Conservation (phyloP, 805 yeast genomes). For the Cyberlindnera xishuangbannaensis region DNA sequence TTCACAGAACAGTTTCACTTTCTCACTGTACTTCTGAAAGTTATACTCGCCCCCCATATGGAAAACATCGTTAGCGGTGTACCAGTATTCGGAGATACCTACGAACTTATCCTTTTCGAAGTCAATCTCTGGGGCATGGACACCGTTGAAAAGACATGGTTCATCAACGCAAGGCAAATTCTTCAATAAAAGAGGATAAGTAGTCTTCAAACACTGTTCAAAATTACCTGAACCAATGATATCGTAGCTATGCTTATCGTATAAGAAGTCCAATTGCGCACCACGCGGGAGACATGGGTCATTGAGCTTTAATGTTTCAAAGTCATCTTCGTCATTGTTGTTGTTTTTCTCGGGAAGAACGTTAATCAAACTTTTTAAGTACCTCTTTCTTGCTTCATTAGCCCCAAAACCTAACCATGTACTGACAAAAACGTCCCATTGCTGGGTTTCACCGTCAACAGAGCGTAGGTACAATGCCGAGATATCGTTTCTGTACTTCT, state of each 20-base stretch:
- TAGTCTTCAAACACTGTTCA: conserved; percentile 61
- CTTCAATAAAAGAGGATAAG: conserved; percentile 73
- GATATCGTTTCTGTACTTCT: conserved; percentile 67
- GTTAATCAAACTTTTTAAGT: conserved; percentile 50
- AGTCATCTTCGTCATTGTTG: conserved; percentile 40
- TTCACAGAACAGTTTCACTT: conserved; percentile 69
- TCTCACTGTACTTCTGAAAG: conserved; percentile 58
- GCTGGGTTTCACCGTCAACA: conserved; percentile 61
- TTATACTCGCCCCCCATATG: conserved; percentile 86
- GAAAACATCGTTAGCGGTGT: conserved; percentile 89
- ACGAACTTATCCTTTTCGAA: conserved; percentile 76
- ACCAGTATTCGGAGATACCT: conserved; percentile 97
- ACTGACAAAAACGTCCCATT: conserved; percentile 86
- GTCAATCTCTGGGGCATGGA: conserved; percentile 86
- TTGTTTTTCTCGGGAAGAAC: conserved; percentile 44
- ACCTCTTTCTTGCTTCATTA: conserved; percentile 80
- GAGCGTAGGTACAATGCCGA: conserved; percentile 59
- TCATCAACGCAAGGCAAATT: conserved; percentile 78
- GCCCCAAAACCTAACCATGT: conserved; percentile 99
- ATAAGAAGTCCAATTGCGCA: conserved; percentile 41
- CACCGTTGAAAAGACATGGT: conserved; percentile 93
- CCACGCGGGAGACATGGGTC: conserved; percentile 85
- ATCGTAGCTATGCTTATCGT: conserved; percentile 40
- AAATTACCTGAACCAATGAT: conserved; percentile 77
- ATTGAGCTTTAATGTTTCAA: conserved; percentile 31